phyloP scores from a whole-genome alignment of 2,329 filamentous ascomycete species.

The Huntiella moniliformis region DNA sequence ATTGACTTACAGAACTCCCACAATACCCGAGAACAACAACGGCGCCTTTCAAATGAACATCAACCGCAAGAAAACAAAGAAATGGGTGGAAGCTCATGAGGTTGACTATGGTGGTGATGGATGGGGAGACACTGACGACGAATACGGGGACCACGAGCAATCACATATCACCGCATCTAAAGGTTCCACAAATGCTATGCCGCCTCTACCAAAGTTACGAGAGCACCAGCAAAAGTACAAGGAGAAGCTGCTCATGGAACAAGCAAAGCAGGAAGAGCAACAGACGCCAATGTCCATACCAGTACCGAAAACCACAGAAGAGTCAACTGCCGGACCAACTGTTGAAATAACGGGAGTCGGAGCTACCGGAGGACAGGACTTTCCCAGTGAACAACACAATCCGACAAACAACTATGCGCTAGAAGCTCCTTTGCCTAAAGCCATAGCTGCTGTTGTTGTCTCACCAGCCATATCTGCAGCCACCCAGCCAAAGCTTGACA shows the following conservation, averaged over 20 bases:
- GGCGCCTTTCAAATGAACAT: conserved; percentile 61
- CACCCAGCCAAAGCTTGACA: too few species aligned
- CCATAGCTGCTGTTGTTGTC: too few species aligned
- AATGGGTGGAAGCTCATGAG: conserved; percentile 82
- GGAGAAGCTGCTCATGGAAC: not conserved
- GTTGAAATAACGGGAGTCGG: too few species aligned
- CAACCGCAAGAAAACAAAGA: conserved; percentile 74
- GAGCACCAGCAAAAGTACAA: conserved; percentile 7
- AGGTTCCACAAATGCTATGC: conserved; percentile 15
- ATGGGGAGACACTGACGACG: conserved; percentile 60
- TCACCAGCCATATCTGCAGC: too few species aligned
- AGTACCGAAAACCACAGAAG: not conserved
- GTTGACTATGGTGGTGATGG: conserved; percentile 84
- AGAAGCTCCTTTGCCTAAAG: too few species aligned
- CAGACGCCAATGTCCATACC: not conserved
- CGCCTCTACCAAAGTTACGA: conserved; percentile 5
- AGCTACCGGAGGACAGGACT: not conserved
- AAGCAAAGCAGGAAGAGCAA: not conserved
- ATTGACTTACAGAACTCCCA: not conserved
- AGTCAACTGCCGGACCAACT: not conserved
- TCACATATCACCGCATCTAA: conserved; percentile 21
- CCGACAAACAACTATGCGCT: too few species aligned
- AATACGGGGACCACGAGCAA: conserved; percentile 29
- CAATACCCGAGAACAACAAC: not conserved
- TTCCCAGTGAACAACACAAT: not conserved